Conservation (phyloP, 371 early-diverging fungal genomes). For the Lichtheimia ramosa region DNA sequence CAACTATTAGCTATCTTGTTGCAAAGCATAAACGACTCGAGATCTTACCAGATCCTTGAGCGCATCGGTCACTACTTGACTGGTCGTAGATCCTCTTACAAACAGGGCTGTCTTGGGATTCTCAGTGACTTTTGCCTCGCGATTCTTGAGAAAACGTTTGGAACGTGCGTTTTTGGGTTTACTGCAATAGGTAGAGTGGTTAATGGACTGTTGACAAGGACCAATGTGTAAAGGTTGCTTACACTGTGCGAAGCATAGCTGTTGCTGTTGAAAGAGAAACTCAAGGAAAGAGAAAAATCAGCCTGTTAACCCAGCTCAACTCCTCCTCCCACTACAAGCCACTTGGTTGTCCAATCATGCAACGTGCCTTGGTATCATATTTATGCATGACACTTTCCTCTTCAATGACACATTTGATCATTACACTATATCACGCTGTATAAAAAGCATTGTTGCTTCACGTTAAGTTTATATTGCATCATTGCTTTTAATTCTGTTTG, state of each 20-base stretch:
- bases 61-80: constrained; percentile 79
- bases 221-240: constrained; percentile 7
- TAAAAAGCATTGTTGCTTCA: too few species aligned
- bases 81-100: constrained; percentile 86
- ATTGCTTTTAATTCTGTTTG: too few species aligned
- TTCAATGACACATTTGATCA: too few species aligned
- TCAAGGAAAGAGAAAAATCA: too few species aligned
- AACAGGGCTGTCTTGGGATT: constrained; percentile 90
- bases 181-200: constrained; percentile 22
- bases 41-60: constrained; percentile 83
- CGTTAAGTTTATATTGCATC: too few species aligned
- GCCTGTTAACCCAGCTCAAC: too few species aligned
- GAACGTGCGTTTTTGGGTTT: constrained; percentile 85
- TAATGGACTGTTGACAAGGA: not conserved
- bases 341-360: too few species aligned
- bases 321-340: too few species aligned
- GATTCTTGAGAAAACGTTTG: constrained; percentile 82
- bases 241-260: constrained; percentile 53
- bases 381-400: too few species aligned
- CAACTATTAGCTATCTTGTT: not conserved
- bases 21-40: not conserved
- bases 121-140: constrained; percentile 90
- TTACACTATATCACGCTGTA: too few species aligned
- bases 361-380: too few species aligned
- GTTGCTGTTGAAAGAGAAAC: too few species aligned